phyloP scores from a whole-genome alignment of 2,329 filamentous ascomycete genomes.

The Clathrospora elynae region DNA sequence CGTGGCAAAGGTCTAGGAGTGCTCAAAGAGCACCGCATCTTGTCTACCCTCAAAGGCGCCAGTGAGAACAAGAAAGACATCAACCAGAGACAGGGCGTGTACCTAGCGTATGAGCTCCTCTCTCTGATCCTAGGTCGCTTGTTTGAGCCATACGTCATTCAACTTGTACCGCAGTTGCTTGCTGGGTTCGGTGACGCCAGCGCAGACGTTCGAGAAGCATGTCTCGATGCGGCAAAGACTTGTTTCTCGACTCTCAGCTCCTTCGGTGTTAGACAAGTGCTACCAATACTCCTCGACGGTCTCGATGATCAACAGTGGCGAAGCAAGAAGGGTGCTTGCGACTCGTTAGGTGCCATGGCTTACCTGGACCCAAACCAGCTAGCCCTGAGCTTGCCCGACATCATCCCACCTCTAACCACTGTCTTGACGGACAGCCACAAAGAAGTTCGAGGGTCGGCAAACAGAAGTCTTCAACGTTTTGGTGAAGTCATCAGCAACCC shows the following conservation, averaged over 20 bases:
- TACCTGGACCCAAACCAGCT: constrained; percentile 96
- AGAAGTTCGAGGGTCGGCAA: constrained; percentile 88
- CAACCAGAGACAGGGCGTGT: constrained; percentile 84
- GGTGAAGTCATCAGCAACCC: constrained; percentile 98
- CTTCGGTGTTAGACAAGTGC: constrained; percentile 91
- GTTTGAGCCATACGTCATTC: constrained; percentile 96
- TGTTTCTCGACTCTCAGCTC: constrained; percentile 94
- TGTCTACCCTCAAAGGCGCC: constrained; percentile 78
- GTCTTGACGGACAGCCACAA: constrained; percentile 98
- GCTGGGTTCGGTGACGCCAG: constrained; percentile 87
- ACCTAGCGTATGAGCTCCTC: constrained; percentile 88
- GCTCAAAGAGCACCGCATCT: constrained; percentile 82
- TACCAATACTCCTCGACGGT: constrained; percentile 88
- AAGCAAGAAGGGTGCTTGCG: constrained; percentile 97
- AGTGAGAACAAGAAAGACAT: constrained; percentile 95
- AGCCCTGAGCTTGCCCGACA: constrained; percentile 88
- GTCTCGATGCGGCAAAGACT: constrained; percentile 89
- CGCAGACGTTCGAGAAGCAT: constrained; percentile 88
- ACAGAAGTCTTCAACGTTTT: constrained; percentile 95
- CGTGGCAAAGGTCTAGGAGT: constrained; percentile 83
- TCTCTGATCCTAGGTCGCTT: constrained; percentile 82
- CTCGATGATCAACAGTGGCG: constrained; percentile 96
- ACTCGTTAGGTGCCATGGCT: constrained; percentile 96
- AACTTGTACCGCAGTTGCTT: constrained; percentile 89
- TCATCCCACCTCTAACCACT: constrained; percentile 91